phyloP scores from a whole-genome alignment of 23 red algal species.

The Pyropia haitanensis region DNA sequence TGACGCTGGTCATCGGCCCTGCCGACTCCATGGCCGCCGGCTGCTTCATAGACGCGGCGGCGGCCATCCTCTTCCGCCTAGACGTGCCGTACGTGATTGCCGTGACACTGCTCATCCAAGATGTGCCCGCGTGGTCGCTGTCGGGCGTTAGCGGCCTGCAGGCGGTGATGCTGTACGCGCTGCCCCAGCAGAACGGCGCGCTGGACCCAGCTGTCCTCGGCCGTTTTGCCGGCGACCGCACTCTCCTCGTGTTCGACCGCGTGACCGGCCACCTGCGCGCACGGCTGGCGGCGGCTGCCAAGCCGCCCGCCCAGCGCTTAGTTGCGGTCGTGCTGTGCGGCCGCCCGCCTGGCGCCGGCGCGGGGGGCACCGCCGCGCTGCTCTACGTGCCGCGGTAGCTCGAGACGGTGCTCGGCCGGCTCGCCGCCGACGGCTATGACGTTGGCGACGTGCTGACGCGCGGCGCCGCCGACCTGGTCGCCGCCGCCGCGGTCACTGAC shows the following conservation, averaged over 20 bases:
- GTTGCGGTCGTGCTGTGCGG: slow-evolving; percentile 51
- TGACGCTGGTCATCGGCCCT: slow-evolving; percentile 48
- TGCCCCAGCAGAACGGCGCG: slow-evolving; percentile 52
- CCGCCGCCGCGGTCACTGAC: too few species aligned
- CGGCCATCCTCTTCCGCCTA: slow-evolving; percentile 14
- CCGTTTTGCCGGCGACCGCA: slow-evolving; percentile 45
- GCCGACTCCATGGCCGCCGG: slow-evolving; percentile 60
- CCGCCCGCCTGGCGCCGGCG: slow-evolving; percentile 41
- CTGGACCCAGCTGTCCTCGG: slow-evolving; percentile 55
- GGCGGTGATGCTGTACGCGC: slow-evolving; percentile 46
- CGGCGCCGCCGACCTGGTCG: neutral
- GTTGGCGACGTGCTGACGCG: slow-evolving; percentile 24
- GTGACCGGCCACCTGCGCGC: slow-evolving; percentile 32
- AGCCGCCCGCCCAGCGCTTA: slow-evolving; percentile 25
- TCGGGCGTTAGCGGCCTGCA: slow-evolving; percentile 55
- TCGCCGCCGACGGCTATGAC: slow-evolving; percentile 37
- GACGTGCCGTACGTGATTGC: slow-evolving; percentile 55
- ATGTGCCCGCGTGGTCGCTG: slow-evolving; percentile 24
- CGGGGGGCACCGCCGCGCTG: slow-evolving; percentile 58
- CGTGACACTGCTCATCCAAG: slow-evolving; percentile 47
- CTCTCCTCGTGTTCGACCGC: slow-evolving; percentile 25
- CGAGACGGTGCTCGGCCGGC: slow-evolving; percentile 8
- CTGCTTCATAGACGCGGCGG: slow-evolving; percentile 23
- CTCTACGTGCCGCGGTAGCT: slow-evolving; percentile 52
- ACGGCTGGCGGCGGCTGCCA: slow-evolving; percentile 21